phyloP scores from a whole-genome alignment of 345 rosid genomes.

The Populus davidiana region DNA sequence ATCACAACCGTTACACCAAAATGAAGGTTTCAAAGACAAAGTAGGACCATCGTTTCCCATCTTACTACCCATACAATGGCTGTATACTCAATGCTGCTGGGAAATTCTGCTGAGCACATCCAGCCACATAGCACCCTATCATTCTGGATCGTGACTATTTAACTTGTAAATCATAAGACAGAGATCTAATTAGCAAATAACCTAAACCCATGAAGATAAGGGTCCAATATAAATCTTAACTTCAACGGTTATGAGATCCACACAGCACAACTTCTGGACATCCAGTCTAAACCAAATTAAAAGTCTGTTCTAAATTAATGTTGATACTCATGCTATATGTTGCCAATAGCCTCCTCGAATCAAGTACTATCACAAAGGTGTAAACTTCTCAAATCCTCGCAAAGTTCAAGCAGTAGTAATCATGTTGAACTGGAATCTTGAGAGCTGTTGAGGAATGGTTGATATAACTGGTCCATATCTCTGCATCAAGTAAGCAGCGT shows the following conservation, averaged over 20 bases:
- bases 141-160: not conserved
- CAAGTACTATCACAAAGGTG: not conserved
- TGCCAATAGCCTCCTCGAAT: not conserved
- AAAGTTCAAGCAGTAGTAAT: slow-evolving; percentile 49
- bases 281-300: not conserved
- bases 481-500: slow-evolving; percentile 34
- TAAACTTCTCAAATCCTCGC: too few species aligned
- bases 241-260: not conserved
- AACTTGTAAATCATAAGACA: not conserved
- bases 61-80: not conserved
- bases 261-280: not conserved
- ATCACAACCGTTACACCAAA: not conserved
- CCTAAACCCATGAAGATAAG: slow-evolving; percentile 7
- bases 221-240: not conserved
- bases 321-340: not conserved
- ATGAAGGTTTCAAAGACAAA: not conserved
- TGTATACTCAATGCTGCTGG: not conserved
- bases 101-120: not conserved
- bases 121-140: not conserved
- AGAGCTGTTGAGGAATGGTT: slow-evolving; percentile 96
- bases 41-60: not conserved
- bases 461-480: slow-evolving; percentile 95
- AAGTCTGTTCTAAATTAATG: not conserved
- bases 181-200: not conserved
- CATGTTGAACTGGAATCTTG: slow-evolving; percentile 97